Percentiles rank a stretch among this genome's conserved stretches.
Evolutionary conservation across 768 basidiomycete genomes (phyloP).

Genomic region (Holtermannia corniformis): DNA sequence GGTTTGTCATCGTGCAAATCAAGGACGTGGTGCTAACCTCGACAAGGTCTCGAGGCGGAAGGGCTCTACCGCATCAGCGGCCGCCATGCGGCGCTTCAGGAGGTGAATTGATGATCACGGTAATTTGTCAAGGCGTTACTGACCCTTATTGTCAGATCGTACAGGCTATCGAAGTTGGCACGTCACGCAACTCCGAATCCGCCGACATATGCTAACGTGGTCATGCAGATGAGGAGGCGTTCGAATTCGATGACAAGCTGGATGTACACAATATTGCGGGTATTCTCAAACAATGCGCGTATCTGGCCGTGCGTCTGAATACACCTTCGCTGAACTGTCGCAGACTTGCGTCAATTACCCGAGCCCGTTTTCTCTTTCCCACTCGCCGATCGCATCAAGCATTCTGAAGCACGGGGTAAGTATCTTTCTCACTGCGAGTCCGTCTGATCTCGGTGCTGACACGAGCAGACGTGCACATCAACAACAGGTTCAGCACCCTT

Average conservation of each 20-base stretch:
- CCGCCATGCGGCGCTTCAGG: slow-evolving; percentile 69
- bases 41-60: slow-evolving; percentile 31
- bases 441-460: background rate
- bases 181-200: slow-evolving; percentile 9
- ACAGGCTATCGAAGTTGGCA: no score
- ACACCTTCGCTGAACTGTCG: slow-evolving; percentile 1
- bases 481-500: slow-evolving; percentile 62
- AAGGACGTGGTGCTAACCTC: slow-evolving; percentile 1
- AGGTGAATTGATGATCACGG: no score
- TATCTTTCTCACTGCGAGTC: background rate
- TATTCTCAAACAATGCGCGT: slow-evolving; percentile 54
- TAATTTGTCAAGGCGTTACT: slow-evolving; percentile 24
- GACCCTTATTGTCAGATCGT: background rate
- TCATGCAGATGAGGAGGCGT: slow-evolving; percentile 70
- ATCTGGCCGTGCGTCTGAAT: background rate
- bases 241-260: slow-evolving; percentile 62
- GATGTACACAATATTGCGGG: slow-evolving; percentile 78
- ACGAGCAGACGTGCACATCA: slow-evolving; percentile 58
- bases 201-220: slow-evolving; percentile 43
- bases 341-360: slow-evolving; percentile 69
- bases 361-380: slow-evolving; percentile 80
- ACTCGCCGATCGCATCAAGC: slow-evolving; percentile 68
- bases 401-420: slow-evolving; percentile 66
- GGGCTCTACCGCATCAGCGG: slow-evolving; percentile 40
- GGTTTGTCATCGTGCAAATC: slow-evolving; percentile 53